Conservation (phyloP, 2,329 filamentous ascomycete species). For the Aspergillus novofumigatus region DNA sequence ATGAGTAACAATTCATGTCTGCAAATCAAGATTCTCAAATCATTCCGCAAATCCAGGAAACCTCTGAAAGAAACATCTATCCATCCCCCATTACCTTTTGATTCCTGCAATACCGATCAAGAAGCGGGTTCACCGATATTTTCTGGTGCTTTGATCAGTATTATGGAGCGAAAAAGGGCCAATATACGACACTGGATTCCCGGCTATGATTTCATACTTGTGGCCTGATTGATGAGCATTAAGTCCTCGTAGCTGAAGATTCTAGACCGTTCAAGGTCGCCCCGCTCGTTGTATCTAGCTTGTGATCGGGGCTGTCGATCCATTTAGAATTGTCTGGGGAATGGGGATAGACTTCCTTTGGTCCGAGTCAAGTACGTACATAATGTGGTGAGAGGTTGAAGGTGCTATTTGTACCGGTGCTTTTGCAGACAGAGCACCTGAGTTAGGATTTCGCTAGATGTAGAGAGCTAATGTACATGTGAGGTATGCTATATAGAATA, state of each 20-base stretch:
- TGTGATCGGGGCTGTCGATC: too few species aligned
- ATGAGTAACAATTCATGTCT: neutral
- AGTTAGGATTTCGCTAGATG: neutral
- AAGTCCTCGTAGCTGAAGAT: neutral
- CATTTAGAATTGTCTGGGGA: too few species aligned
- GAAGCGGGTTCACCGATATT: neutral
- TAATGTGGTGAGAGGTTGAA: neutral
- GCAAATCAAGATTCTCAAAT: neutral
- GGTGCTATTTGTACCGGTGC: neutral
- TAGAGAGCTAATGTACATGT: neutral
- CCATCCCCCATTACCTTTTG: neutral
- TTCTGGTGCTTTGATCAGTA: neutral
- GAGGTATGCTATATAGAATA: neutral
- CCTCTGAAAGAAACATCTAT: neutral
- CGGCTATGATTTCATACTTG: neutral
- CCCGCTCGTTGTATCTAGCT: too few species aligned
- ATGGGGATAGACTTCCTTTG: too few species aligned
- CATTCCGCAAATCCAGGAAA: neutral
- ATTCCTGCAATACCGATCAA: neutral
- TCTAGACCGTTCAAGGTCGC: neutral
- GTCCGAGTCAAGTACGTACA: too few species aligned
- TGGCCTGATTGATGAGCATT: neutral
- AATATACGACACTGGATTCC: neutral
- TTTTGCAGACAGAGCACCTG: neutral
- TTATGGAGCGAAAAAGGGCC: neutral